Evolutionary conservation across 192 early-diverging fungal species (phyloP).

Genomic region (Coemansia sp.): DNA sequence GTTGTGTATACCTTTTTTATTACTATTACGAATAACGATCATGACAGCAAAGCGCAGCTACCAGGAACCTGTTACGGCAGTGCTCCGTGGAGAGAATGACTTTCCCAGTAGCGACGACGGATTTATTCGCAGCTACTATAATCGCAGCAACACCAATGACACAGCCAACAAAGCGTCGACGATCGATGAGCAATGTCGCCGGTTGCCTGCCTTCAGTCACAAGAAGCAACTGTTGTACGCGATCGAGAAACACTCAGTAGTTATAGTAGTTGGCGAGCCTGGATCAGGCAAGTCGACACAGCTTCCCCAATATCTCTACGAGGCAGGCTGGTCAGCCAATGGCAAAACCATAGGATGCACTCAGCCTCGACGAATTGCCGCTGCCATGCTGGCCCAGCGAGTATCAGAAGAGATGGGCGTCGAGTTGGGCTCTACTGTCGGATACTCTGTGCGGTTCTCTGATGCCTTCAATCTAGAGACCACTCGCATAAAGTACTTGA

Average conservation of each 20-base stretch:
- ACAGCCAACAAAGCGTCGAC: constrained; percentile 65
- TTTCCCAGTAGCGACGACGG: neutral
- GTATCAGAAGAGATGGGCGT: constrained; percentile 94
- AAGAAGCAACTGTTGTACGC: constrained; percentile 83
- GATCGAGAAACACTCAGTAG: constrained; percentile 77
- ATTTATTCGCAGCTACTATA: constrained; percentile 38
- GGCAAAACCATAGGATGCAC: constrained; percentile 93
- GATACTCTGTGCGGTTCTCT: constrained; percentile 97
- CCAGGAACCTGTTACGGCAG: neutral
- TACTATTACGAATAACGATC: neutral
- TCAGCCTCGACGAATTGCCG: constrained; percentile 94
- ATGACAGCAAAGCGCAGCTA: constrained; percentile 6
- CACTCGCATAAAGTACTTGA: constrained; percentile 95
- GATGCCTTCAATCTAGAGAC: constrained; percentile 87
- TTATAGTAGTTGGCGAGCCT: constrained; percentile 92
- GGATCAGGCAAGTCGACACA: constrained; percentile 98
- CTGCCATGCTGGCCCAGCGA: constrained; percentile 96
- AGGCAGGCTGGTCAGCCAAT: constrained; percentile 87
- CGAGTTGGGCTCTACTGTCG: constrained; percentile 90
- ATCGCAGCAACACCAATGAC: neutral
- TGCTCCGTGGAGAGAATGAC: too few species aligned
- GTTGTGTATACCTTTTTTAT: neutral
- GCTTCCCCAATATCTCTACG: constrained; percentile 94
- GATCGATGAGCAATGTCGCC: constrained; percentile 78
- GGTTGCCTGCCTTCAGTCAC: constrained; percentile 88